Evolutionary conservation across 2,329 filamentous ascomycete genomes (phyloP).

Genomic region (Alternaria alternata): DNA sequence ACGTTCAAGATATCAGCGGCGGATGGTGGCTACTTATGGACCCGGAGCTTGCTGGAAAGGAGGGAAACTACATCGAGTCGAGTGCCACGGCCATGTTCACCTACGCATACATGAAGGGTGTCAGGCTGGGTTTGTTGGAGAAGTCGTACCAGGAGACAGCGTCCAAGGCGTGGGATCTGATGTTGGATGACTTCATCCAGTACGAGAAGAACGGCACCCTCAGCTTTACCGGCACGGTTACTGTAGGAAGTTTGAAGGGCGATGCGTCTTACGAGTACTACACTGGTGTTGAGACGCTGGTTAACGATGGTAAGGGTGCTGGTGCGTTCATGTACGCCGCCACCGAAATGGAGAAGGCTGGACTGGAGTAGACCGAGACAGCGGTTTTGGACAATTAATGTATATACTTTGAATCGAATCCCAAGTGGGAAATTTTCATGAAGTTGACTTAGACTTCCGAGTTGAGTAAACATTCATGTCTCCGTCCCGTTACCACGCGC

Average conservation of each 20-base stretch:
- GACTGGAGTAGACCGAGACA: constrained; percentile 3
- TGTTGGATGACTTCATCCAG: constrained; percentile 58
- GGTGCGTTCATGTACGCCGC: constrained; percentile 53
- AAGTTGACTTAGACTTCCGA: background rate
- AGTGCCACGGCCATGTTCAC: constrained; percentile 64
- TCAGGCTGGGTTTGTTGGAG: constrained; percentile 44
- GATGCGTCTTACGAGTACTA: constrained; percentile 61
- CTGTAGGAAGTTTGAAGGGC: constrained; percentile 61
- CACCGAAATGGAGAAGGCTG: constrained; percentile 40
- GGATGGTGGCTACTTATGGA: constrained; percentile 69
- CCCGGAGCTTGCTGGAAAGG: constrained; percentile 52
- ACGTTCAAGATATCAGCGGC: constrained; percentile 55
- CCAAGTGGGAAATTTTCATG: background rate
- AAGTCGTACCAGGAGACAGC: constrained; percentile 50
- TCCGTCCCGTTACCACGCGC: background rate
- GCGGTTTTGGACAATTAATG: background rate
- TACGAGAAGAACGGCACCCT: constrained; percentile 58
- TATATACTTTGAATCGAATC: constrained; percentile 5
- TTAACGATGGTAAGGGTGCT: constrained; percentile 54
- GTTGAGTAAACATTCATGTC: background rate
- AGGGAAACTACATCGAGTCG: constrained; percentile 68
- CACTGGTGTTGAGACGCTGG: constrained; percentile 41
- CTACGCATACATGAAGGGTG: constrained; percentile 48
- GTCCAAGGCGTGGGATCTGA: constrained; percentile 55
- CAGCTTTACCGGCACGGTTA: constrained; percentile 62